Base-by-base conservation (phyloP, 352 stramenopile species). In the Phytophthora pistaciae region DNA sequence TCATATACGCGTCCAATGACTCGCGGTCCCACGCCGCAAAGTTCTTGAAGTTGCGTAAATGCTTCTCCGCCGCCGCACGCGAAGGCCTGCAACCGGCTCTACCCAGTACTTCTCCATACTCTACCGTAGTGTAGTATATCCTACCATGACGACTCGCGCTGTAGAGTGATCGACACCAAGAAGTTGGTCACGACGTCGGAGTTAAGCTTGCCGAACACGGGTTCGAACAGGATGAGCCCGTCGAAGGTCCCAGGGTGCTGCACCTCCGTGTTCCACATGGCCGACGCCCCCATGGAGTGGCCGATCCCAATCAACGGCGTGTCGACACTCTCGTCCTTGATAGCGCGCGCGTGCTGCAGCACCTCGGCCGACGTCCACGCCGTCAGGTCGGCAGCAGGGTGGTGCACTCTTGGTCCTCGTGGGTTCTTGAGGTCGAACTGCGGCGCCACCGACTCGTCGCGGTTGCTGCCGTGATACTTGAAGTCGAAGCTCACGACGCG, bases 161-260 rank as follows among this genome's bases (percentile, higher is more conserved):
- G 56, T 31, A 86, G 69, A 20, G 79, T 84, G 46, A 84, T 70
- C 3, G 73, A 74, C 25, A 86, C 70, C 29, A 86, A 57, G n/a
- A 84, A 84, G 46, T 61, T 70, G 18, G 60, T 56, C 6, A 73
- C 42, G 7, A n/a, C 52, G 23, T 63, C 56, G 3, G 48, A 44
- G n/a, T 70, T 61, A 13, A 79, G 21, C 2, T 69, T 27, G 20
- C 60, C 70, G 31, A 75, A 80, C 8, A 87, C 75, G 0, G 77
- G 75, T 29, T 89, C 81, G 40, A 89, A 85, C 56, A 87, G 67
- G 11, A 87, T 66, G 42, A 87, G 70, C 1, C 79, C 74, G 49
- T 78, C 74, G 40, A 89, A 87, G 5, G 79, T 84, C 36, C 79
- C 81, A 1, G 78, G 81, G 21, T 83, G 53, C 23, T 72, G 10